Conservation (phyloP, 2,329 filamentous ascomycete species). For the Colletotrichum sojae region DNA sequence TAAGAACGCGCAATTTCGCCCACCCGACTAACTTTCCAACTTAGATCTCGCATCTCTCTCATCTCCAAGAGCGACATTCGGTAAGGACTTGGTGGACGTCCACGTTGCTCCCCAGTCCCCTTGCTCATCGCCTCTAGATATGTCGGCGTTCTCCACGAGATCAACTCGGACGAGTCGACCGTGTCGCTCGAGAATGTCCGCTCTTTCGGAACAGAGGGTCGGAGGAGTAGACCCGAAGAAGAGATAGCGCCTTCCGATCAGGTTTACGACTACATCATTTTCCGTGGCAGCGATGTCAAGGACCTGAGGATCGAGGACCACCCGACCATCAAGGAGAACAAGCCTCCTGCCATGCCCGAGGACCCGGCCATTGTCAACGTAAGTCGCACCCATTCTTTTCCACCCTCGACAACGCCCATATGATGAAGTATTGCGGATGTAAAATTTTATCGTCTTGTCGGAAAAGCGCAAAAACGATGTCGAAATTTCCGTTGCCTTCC, state of each 20-base stretch:
- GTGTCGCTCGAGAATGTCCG: slow-evolving; percentile 97
- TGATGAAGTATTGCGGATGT: slow-evolving; percentile 99
- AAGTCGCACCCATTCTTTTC: slow-evolving; percentile 67
- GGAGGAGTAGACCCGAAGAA: slow-evolving; percentile 81
- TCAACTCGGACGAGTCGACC: slow-evolving; percentile 97
- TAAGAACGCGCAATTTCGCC: slow-evolving; percentile 31
- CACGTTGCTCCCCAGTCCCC: slow-evolving; percentile 34
- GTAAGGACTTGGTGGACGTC: slow-evolving; percentile 65
- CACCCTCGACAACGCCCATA: slow-evolving; percentile 47
- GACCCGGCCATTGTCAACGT: slow-evolving; percentile 98
- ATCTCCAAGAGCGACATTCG: slow-evolving; percentile 98
- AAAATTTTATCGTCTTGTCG: slow-evolving; percentile 81
- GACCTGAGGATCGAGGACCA: slow-evolving; percentile 94
- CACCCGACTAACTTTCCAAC: slow-evolving; percentile 25
- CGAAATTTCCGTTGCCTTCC: slow-evolving; percentile 99
- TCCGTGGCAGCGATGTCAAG: slow-evolving; percentile 98
- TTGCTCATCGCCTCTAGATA: slow-evolving; percentile 71
- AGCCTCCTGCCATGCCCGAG: slow-evolving; percentile 85
- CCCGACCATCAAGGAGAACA: slow-evolving; percentile 80
- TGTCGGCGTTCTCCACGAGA: slow-evolving; percentile 95
- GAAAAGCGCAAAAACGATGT: slow-evolving; percentile 97
- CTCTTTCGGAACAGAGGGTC: slow-evolving; percentile 94
- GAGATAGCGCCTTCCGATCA: slow-evolving; percentile 88
- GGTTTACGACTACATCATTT: slow-evolving; percentile 98
- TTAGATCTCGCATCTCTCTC: slow-evolving; percentile 91